These are phyloP conservation scores for Cylindrotheca closterium DNA, from an alignment of 108 stramenopile genomes.

Conservation along the genomic window DNA sequence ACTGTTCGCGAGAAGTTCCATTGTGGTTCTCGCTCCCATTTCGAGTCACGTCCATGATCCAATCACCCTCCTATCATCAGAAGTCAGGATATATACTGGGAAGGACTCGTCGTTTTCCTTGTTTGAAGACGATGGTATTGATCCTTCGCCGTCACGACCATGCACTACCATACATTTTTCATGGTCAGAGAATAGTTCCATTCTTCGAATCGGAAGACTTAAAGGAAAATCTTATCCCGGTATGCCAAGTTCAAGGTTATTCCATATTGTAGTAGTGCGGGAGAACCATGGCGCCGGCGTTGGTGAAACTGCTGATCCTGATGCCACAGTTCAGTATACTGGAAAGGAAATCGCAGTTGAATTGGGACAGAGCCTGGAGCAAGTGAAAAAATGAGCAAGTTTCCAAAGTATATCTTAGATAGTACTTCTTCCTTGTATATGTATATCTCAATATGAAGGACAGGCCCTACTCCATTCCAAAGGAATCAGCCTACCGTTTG, in stretches of 20 bases:
- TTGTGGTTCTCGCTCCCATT: conserved; percentile 3
- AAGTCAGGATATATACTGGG: conserved; percentile 15
- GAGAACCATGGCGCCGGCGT: neutral
- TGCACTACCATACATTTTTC: neutral
- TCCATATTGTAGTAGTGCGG: neutral
- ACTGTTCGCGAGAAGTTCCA: conserved; percentile 10
- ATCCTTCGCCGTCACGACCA: neutral
- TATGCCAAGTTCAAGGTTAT: neutral
- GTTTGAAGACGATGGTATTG: conserved; percentile 13
- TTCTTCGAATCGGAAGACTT: neutral
- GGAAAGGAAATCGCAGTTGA: neutral
- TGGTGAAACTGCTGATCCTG: neutral
- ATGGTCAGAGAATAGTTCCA: neutral
- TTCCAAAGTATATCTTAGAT: too few species aligned
- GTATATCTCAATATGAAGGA: too few species aligned
- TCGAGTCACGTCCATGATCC: conserved; percentile 1
- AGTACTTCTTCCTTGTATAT: too few species aligned
- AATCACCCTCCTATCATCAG: neutral
- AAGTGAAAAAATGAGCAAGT: too few species aligned
- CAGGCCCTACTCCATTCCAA: too few species aligned
- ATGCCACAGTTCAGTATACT: neutral
- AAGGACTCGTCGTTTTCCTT: conserved; percentile 4
- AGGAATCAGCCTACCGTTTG: too few species aligned
- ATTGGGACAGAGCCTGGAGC: too few species aligned
- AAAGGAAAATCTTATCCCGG: neutral